Evolutionary conservation across 2,329 filamentous ascomycete species (phyloP), one percentile per base, ranked within the genome.

Genomic region (Cladosporium sphaerospermum): DNA sequence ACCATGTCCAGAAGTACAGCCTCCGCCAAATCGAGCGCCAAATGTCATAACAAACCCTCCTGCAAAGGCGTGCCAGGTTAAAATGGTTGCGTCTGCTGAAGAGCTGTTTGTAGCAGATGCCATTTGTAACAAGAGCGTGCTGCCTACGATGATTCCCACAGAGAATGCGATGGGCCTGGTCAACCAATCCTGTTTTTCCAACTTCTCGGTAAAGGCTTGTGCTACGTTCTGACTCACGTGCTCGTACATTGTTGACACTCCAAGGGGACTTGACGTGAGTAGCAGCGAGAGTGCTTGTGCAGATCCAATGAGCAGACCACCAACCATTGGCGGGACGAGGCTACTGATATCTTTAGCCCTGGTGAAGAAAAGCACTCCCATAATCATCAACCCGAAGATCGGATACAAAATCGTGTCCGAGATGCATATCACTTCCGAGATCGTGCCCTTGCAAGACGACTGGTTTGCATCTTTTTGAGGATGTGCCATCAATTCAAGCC

Each of bases 1-100:
- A 0, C 84, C 84, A 64, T 88, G 84, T 0, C 84, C 84, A 4
- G 81, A 84, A 0, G 84, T 85, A 58, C 84, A 88, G 0, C 84
- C 84, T 1, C 82, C 83, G 0, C 80, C 83, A 52, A 86, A 62
- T 45, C 83, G 75, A 1, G 46, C 46, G 14, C 46, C 46, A 7
- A 42, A 50, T 3, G 39, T 14, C 23, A 50, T 18, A 14, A 42
- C 39, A 2, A 33, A 2, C 3, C 36, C 37, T 4, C 46, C 37
- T 10, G 33, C n/a, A 8, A 42, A 19, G 32, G 46, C 37, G 7
- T 42, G 37, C 36, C 23, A 32, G 4, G 31, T 10, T n/a, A 23
- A 14, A 3, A 50, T 42, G 4, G 23, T 18, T 13, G 33, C 9
- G 11, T 36, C 44, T 8, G 44, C 9, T 31, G 31, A 2, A 11